phyloP scores from a whole-genome alignment of 257 asterid genomes.

The Avicennia marina region DNA sequence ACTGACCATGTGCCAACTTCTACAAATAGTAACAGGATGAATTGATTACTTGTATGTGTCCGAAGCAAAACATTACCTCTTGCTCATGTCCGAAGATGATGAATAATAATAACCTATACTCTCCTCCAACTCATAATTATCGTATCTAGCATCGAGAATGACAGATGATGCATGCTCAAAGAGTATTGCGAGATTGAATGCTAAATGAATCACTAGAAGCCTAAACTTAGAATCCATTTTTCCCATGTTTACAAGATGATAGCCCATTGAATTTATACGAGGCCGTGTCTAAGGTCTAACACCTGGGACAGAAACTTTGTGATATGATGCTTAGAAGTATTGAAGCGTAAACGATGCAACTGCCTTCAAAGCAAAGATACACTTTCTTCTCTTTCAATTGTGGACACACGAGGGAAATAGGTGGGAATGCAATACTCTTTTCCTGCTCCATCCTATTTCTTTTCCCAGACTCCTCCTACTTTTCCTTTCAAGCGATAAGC shows the following conservation, averaged over 20 bases:
- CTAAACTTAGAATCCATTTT: conserved; percentile 14
- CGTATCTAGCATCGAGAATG: not conserved
- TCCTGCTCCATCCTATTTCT: not conserved
- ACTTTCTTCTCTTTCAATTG: conserved; percentile 14
- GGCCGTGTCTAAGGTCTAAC: not conserved
- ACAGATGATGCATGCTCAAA: conserved; percentile 2
- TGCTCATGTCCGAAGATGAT: conserved; percentile 14
- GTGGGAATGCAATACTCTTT: conserved; percentile 1
- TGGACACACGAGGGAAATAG: not conserved
- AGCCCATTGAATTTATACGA: not conserved
- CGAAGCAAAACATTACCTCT: not conserved
- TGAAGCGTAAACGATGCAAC: conserved; percentile 15
- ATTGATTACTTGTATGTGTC: not conserved
- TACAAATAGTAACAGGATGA: too few species aligned
- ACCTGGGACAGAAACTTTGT: not conserved
- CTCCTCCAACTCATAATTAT: conserved; percentile 12
- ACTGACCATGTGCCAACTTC: too few species aligned
- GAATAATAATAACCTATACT: not conserved
- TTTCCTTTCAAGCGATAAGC: not conserved
- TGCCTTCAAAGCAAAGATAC: conserved; percentile 37
- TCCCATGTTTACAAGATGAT: conserved; percentile 8
- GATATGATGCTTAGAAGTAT: conserved; percentile 11
- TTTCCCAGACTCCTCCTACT: not conserved
- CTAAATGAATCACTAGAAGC: not conserved
- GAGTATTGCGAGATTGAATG: conserved; percentile 2